Base-by-base conservation (phyloP, 805 yeast genomes). In the Ogataea salicorniae region DNA sequence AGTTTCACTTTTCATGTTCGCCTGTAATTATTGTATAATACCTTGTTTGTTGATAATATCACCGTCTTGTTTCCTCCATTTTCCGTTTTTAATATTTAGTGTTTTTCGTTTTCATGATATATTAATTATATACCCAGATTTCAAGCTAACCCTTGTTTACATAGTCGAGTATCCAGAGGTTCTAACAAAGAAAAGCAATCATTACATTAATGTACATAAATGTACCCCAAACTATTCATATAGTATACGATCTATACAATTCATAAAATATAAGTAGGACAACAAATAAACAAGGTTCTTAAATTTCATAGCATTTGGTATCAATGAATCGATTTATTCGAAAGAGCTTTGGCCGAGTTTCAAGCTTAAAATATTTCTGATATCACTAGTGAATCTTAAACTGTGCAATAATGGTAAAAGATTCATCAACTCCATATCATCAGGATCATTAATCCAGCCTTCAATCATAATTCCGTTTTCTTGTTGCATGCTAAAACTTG, bases 401-500 rank as follows among this genome's bases (percentile, higher is more conserved):
- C 92, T 83, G 58, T 82, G 78, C 39, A 89, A 68, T 60, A 94
- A 69, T 1, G 99, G 98, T 39, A 94, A 65, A 45, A 94, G 68
- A 57, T 89, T 83, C 66, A 94, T 70, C 49, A 94, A 70, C 59
- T 89, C 96, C 20, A 83, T 72, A 61, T 94, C 99, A 35, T 84
- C 79, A n/a, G 95, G 96, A 66, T 94, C 99, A 61, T 87, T 88
- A 52, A 94, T 89, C 99, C 99, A 94, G 41, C 99, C 98, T 67
- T 91, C 97, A 6, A 94, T 89, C 70, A 85, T 82, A 20, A 94
- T 84, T 1, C 96, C 99, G 60, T 94, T 94, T 55, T 83, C 83
- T 49, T 82, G 87, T 64, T 92, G 91, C 63, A 80, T 69, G 15
- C 88, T 83, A 63, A 87, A 94, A 60, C 95, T 85, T 23, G 90